Conservation (phyloP, 73 alveolate species). For the Paramecium primaurelia region DNA sequence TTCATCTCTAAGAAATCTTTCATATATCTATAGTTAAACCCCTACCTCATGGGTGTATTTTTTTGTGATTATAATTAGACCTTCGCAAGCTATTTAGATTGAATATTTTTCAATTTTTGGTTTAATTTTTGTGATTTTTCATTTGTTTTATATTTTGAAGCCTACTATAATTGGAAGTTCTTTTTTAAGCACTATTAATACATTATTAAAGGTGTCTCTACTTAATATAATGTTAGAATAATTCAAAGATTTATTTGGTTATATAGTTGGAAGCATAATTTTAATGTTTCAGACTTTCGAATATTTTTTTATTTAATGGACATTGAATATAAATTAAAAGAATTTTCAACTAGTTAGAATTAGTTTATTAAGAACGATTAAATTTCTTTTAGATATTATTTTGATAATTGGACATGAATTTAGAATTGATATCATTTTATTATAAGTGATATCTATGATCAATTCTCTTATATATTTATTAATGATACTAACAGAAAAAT, state of each 20-base stretch:
- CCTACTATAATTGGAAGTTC: neutral
- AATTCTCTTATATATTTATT: neutral
- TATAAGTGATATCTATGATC: neutral
- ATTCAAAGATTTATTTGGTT: neutral
- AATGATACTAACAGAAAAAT: neutral
- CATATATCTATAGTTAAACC: neutral
- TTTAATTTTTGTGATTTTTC: neutral
- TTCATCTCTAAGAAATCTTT: neutral
- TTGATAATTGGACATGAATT: neutral
- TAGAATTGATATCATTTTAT: neutral
- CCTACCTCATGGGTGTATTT: neutral
- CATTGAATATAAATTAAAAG: neutral
- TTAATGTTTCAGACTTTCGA: neutral
- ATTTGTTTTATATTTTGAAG: neutral
- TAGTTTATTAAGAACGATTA: neutral
- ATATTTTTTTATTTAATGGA: neutral
- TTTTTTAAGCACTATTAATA: neutral
- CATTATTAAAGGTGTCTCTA: neutral
- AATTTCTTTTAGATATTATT: neutral
- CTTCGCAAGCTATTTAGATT: neutral
- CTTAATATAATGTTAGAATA: neutral
- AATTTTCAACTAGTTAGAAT: neutral
- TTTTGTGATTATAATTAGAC: neutral
- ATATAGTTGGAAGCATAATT: neutral
- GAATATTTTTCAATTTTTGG: neutral